Conservation (phyloP, 1,139 yeast species). For the Kurtzmaniella quercitrusa region DNA sequence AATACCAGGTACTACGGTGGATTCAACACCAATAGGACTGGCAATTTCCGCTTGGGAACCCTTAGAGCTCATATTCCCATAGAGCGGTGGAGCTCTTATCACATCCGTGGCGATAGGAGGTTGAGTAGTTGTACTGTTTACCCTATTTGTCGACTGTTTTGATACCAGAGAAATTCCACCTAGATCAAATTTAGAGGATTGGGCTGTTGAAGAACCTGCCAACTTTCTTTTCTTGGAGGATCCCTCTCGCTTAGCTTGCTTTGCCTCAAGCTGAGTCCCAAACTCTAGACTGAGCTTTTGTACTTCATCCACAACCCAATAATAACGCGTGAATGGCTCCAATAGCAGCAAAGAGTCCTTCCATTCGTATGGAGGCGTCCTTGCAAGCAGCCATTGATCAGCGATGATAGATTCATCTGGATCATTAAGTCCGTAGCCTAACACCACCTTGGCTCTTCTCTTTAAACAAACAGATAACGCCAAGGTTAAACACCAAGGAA, state of each 20-base stretch:
- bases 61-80: no score
- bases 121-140: neutral
- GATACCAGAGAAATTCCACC: neutral
- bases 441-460: conserved; percentile 10
- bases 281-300: conserved; percentile 21
- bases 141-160: neutral
- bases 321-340: conserved; percentile 19
- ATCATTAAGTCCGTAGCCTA: conserved; percentile 1
- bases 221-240: conserved; percentile 5
- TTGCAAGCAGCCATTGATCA: neutral
- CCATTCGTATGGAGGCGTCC: conserved; percentile 7
- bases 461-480: conserved; percentile 18
- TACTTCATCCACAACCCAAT: conserved; percentile 30
- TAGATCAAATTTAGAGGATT: neutral
- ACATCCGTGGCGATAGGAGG: neutral
- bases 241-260: conserved; percentile 6
- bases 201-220: neutral
- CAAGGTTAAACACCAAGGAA: conserved; percentile 25
- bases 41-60: no score
- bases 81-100: neutral
- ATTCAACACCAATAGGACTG: no score
- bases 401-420: neutral
- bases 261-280: conserved; percentile 14
- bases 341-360: conserved; percentile 19
- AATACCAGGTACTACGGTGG: neutral